A percentile compares a stretch with the other conserved stretches of the same genome.
Conservation (phyloP, 257 asterid species). For the Nicotiana sylvestris region DNA sequence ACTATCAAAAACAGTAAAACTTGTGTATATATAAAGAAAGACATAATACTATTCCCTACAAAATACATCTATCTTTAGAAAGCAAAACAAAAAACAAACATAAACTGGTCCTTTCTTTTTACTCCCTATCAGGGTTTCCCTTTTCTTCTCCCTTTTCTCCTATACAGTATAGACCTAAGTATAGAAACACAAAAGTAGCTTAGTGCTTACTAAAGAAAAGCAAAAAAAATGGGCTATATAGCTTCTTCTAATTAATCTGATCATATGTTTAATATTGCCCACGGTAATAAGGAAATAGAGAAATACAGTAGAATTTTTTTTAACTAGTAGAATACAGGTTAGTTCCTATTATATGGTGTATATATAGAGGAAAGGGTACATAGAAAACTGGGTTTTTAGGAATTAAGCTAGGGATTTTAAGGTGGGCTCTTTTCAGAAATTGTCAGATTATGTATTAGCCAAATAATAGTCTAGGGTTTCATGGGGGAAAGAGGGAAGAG, state of each 20-base stretch:
- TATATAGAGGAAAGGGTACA: constrained; percentile 5
- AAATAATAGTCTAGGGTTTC: constrained; percentile 25
- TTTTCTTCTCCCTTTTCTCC: background rate
- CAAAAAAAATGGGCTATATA: constrained; percentile 17
- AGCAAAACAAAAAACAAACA: constrained; percentile 6
- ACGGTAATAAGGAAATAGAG: constrained; percentile 10
- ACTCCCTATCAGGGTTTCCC: background rate
- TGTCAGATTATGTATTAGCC: background rate
- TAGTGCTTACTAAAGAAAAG: no score
- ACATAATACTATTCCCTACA: constrained; percentile 14
- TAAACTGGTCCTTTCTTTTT: background rate
- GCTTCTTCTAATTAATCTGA: constrained; percentile 5
- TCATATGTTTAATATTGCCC: constrained; percentile 6
- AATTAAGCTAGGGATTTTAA: constrained; percentile 14
- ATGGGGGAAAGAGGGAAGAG: background rate
- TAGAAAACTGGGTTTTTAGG: constrained; percentile 12
- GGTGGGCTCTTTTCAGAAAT: constrained; percentile 8
- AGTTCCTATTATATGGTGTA: background rate
- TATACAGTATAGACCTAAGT: background rate
- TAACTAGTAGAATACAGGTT: background rate
- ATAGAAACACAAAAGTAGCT: background rate
- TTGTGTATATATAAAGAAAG: constrained; percentile 18
- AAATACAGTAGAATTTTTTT: background rate
- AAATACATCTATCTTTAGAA: constrained; percentile 12
- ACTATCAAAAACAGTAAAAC: constrained; percentile 29